Evolutionary conservation across 495 filamentous ascomycete species (phyloP).

Genomic region (Hyaloscypha hepaticicola): DNA sequence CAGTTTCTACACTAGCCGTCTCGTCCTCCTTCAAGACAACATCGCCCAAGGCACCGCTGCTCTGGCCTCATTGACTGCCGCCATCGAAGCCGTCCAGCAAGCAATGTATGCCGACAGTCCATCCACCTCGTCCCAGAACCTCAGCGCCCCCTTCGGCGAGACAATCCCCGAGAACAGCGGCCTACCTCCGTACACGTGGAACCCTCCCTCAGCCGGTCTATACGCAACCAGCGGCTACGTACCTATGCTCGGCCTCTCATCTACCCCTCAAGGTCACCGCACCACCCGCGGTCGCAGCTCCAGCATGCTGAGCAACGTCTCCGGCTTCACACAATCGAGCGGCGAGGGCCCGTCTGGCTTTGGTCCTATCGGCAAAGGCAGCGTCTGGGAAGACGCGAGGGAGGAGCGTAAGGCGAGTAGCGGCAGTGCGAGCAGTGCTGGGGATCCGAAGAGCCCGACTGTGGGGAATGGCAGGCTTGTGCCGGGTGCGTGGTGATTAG

Average conservation of each 20-base stretch:
- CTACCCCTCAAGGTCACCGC: constrained; percentile 25
- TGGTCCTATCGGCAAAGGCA: not conserved
- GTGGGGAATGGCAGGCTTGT: constrained; percentile 20
- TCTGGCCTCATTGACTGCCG: not conserved
- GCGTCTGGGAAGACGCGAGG: constrained; percentile 17
- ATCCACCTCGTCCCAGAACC: constrained; percentile 17
- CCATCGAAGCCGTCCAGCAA: not conserved
- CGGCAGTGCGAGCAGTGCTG: constrained; percentile 29
- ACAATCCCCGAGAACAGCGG: constrained; percentile 15
- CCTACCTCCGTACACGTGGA: constrained; percentile 24
- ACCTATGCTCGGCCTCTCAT: not conserved
- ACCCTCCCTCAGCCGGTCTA: not conserved
- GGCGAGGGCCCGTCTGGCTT: constrained; percentile 36
- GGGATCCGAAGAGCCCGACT: constrained; percentile 32
- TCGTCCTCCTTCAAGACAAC: constrained; percentile 15
- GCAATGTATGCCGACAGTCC: constrained; percentile 21
- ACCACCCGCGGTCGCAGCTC: constrained; percentile 53
- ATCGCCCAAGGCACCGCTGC: constrained; percentile 8
- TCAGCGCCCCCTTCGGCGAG: constrained; percentile 21
- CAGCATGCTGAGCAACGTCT: constrained; percentile 66
- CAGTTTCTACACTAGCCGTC: constrained; percentile 27
- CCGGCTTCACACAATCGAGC: constrained; percentile 62
- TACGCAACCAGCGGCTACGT: constrained; percentile 11
- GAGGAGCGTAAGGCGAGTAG: constrained; percentile 25
- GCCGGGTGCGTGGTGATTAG: constrained; percentile 8